Evolutionary conservation across 2,329 filamentous ascomycete genomes (phyloP), one percentile per base, ranked within the genome.

Genomic region (Pseudogymnoascus sp.): DNA sequence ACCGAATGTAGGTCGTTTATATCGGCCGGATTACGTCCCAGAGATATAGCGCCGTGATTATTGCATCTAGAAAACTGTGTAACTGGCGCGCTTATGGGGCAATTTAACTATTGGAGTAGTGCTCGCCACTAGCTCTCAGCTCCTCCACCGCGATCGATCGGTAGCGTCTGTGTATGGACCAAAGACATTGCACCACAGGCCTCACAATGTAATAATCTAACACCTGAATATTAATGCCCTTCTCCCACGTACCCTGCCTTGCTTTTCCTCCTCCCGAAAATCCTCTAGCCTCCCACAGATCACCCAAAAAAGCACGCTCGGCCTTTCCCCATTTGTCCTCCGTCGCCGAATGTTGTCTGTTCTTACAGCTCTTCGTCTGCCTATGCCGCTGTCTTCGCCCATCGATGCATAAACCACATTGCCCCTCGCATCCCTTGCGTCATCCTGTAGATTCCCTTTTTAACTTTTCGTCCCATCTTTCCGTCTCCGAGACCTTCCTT

Each of bases 381-480:
- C 47, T 53, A 33, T 53, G 47, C 47, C 47, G 47, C 47, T 53
- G 47, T 53, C 47, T 33, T 53, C n/a, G 28, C 28, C 28, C 47
- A 15, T 53, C 47, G 47, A 33, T 53, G 47, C 47, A 53, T 53
- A 53, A 53, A 53, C 33, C 47, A 15, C 47, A 33, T 18, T 33
- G 25, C 25, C 47, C n/a, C 47, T 53, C 25, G 47, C 47, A 14
- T 53, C 47, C 47, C 47, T 33, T 53, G 47, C 47, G 28, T 53
- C 47, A 53, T 28, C 33, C 47, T 53, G 47, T 53, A 53, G 47
- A 53, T 53, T 53, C 47, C 28, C n/a, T 53, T 53, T 53, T 53
- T 53, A 33, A 53, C 6, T 28, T 53, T 33, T 53, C 47, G 28
- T 53, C 47, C 47, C 47, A 53, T 53, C 43, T 53, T 53, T 18